Percentiles rank a stretch among this genome's conserved stretches.
Conservation (phyloP, 78 protist genomes). For the Blattamonas nauphoetae region DNA sequence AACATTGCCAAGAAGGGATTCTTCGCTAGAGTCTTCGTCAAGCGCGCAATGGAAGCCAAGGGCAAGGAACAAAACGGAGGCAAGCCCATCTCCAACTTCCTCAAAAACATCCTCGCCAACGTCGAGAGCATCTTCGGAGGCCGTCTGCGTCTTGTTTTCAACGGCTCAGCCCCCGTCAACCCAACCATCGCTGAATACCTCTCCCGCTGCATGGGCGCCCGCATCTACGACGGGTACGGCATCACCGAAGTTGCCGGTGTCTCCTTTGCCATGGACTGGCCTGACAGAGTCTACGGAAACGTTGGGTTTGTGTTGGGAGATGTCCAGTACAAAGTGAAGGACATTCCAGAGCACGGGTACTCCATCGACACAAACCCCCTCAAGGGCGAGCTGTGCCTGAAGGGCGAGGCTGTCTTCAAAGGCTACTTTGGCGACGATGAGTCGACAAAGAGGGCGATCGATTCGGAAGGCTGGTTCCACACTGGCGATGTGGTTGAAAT, state of each 20-base stretch:
- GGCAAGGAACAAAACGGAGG: background rate
- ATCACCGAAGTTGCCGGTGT: background rate
- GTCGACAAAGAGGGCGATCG: background rate
- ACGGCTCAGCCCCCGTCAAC: conserved; percentile 11
- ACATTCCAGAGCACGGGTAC: background rate
- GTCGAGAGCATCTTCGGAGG: conserved; percentile 10
- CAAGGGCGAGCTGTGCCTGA: background rate
- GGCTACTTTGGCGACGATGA: background rate
- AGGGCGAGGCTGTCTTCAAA: background rate
- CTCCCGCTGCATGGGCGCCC: background rate
- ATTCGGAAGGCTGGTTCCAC: conserved; percentile 16
- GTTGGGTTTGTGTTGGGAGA: background rate
- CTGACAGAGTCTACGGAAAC: background rate
- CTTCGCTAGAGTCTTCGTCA: background rate
- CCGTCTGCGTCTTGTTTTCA: background rate
- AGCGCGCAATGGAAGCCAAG: background rate
- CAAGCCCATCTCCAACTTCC: background rate
- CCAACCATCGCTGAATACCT: background rate
- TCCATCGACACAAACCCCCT: background rate
- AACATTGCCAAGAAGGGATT: background rate
- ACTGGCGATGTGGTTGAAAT: conserved; percentile 14
- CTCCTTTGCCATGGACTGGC: background rate
- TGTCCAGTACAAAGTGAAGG: background rate
- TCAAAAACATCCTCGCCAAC: background rate
- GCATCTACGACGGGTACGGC: conserved; percentile 3